A percentile compares a stretch with the other conserved stretches of the same genome.
Evolutionary conservation across 179 eudicot genomes (phyloP).

Genomic region (Sideroxylon spinosum): DNA sequence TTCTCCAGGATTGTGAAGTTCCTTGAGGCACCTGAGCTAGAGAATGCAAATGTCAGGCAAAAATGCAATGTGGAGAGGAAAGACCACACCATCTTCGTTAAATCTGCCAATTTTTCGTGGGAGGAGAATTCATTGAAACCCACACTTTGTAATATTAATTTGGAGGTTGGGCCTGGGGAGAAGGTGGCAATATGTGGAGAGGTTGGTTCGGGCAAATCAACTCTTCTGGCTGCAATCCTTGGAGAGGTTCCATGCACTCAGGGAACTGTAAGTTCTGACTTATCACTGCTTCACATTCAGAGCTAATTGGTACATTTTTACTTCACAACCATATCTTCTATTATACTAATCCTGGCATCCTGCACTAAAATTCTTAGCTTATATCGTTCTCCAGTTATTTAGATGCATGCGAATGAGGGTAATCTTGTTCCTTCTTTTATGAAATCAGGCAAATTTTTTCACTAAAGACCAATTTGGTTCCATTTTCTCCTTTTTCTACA

Average conservation of each 20-base stretch:
- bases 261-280: constrained; percentile 32
- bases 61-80: constrained; percentile 10
- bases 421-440: neutral
- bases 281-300: neutral
- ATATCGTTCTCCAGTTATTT: neutral
- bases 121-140: constrained; percentile 36
- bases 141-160: constrained; percentile 38
- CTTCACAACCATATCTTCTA: no score
- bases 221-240: constrained; percentile 47
- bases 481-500: constrained; percentile 18
- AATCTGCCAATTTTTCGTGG: constrained; percentile 50
- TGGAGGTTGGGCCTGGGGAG: constrained; percentile 43
- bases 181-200: constrained; percentile 57
- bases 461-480: neutral
- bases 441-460: neutral
- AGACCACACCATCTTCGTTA: constrained; percentile 25
- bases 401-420: neutral
- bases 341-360: neutral
- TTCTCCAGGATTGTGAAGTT: constrained; percentile 45
- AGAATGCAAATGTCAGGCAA: constrained; percentile 25
- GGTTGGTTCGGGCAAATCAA: constrained; percentile 61
- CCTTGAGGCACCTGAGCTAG: constrained; percentile 52
- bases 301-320: neutral
- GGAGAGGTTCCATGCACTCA: constrained; percentile 41
- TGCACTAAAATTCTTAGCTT: neutral